These are phyloP conservation scores for Pseudoscleropodium purum DNA, from an alignment of 225 moss, liverwort and hornwort species.

Conservation along the genomic window DNA sequence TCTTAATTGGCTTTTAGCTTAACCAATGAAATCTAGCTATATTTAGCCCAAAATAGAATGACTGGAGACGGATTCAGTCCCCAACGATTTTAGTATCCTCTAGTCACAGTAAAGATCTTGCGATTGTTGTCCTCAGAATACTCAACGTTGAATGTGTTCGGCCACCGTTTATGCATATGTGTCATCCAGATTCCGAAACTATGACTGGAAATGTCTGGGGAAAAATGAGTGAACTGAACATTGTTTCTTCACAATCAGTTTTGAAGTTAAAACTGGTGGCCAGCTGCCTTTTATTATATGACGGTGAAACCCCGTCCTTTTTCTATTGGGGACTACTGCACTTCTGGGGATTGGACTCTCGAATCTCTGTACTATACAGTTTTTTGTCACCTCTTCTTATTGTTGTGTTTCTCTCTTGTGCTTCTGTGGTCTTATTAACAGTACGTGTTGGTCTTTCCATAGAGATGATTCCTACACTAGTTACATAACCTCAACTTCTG, in stretches of 20 bases:
- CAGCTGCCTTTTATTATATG: constrained; percentile 9
- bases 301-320: neutral
- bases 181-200: neutral
- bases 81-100: neutral
- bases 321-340: neutral
- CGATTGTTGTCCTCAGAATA: neutral
- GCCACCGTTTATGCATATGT: neutral
- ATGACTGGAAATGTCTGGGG: neutral
- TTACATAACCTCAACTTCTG: neutral
- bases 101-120: neutral
- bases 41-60: neutral
- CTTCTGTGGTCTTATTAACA: constrained; percentile 1
- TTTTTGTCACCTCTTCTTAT: constrained; percentile 5
- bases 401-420: neutral
- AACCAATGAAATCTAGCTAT: neutral
- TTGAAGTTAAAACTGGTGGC: neutral
- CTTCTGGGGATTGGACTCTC: neutral
- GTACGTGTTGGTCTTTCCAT: neutral
- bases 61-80: neutral
- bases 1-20: neutral
- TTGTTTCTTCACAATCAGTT: neutral
- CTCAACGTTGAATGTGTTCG: neutral
- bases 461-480: neutral
- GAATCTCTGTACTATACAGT: constrained; percentile 8
- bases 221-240: neutral